Base-by-base conservation (phyloP, 2,329 filamentous ascomycete species). In the Teratosphaeria gauchensis region DNA sequence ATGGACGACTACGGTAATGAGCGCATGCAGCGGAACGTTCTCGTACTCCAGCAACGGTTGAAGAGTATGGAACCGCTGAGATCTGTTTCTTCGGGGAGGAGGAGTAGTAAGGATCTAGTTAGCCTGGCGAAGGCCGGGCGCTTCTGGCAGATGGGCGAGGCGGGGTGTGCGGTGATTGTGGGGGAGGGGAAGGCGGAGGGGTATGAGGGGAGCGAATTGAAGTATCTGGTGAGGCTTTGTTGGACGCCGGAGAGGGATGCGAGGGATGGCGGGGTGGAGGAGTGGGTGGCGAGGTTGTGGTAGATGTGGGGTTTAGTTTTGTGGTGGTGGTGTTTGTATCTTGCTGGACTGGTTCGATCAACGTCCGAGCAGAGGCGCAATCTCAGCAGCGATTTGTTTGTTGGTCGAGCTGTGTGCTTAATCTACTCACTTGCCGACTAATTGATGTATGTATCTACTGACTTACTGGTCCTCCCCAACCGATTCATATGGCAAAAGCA, bases 41-140 rank as follows among this genome's bases (percentile, higher is more conserved):
- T 96, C 28, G 94, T 99, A 48, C 78, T 99, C 56, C 92, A 97
- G 75, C 94, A 99, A 72, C 96, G 96, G 68, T 83, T 99, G 58
- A 96, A 96, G 77, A 95, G 95, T 65, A 86, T 99, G 56, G 90
- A 94, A 73, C 79, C 83, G 1, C 82, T 82, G 42, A 21, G 35
- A 16, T 12, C 35, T n/a, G n/a, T n/a, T 16, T 42, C 35, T 12
- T 2, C 8, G 1, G 35, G 35, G 11, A 14, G 54, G 3, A 12
- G 24, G 52, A 53, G 19, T 21, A 31, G 52, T 16, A 53, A 8
- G 86, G 89, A 2, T 80, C 82, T 58, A 16, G 42, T 48, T n/a
- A 19, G 16, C 2, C 77, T 92, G 31, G 78, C 79, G 3, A 77
- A 83, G 38, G 83, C 86, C 0, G 81, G 83, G 21, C 80, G 82